phyloP scores from a whole-genome alignment of 176 grass and related monocot genomes.

The Carex littledalei region DNA sequence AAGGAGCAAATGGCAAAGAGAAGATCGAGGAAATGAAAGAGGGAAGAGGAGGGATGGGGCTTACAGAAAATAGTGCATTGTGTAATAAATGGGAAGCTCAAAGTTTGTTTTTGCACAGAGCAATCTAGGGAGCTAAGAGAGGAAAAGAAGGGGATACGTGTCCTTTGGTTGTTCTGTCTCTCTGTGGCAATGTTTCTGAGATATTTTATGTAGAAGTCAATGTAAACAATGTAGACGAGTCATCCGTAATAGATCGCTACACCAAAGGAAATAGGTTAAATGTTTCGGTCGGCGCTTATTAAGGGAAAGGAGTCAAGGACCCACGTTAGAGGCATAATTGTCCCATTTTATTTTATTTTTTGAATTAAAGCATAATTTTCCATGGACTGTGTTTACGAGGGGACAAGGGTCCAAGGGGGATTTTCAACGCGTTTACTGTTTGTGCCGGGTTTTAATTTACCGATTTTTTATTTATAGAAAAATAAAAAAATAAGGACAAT shows the following conservation, averaged over 20 bases:
- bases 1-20: conserved; percentile 5
- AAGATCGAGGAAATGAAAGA: background rate
- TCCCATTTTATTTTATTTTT: background rate
- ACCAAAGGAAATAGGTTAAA: background rate
- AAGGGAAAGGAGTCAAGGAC: background rate
- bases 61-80: conserved; percentile 7
- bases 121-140: background rate
- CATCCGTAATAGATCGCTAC: background rate
- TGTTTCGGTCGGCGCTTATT: background rate
- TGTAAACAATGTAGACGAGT: background rate
- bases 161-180: background rate
- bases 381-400: background rate
- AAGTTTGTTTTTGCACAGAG: background rate
- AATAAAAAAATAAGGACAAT: too few species aligned
- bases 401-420: background rate
- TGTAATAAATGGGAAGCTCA: conserved; percentile 1
- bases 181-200: background rate
- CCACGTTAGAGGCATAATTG: conserved; percentile 4
- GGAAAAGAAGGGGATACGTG: conserved; percentile 19
- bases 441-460: too few species aligned
- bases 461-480: too few species aligned
- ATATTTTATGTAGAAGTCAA: background rate
- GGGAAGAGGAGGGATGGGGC: background rate
- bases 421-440: background rate
- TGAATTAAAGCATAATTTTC: conserved; percentile 2